These are phyloP conservation scores for Cercophora sp. DNA, from an alignment of 495 filamentous ascomycete genomes.

Conservation along the genomic window DNA sequence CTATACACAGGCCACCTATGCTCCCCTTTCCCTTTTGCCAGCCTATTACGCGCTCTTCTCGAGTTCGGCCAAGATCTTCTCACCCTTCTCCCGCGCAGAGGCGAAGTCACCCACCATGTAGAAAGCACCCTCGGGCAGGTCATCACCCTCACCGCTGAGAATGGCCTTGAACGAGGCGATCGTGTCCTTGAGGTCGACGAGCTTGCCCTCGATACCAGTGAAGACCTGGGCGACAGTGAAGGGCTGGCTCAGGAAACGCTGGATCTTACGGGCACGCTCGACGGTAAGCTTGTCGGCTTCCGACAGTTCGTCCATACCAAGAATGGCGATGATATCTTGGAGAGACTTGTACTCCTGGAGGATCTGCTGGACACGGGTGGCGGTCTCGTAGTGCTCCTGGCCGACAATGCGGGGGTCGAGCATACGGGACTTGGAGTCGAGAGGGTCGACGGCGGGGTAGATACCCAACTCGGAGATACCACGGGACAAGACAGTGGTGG, in stretches of 20 bases:
- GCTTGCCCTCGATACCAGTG: conserved; percentile 96
- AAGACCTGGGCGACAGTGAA: conserved; percentile 99
- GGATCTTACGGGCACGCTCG: conserved; percentile 99
- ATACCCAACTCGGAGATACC: conserved; percentile 99
- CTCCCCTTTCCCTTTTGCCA: conserved; percentile 29
- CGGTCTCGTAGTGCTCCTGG: conserved; percentile 94
- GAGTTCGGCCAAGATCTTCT: conserved; percentile 98
- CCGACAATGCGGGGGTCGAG: conserved; percentile 97
- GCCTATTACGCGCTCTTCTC: conserved; percentile 63
- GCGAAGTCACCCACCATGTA: conserved; percentile 98
- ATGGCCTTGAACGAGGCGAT: conserved; percentile 96
- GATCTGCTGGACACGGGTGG: conserved; percentile 94
- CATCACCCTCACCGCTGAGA: conserved; percentile 90
- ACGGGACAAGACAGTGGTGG: conserved; percentile 99
- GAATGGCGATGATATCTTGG: conserved; percentile 99
- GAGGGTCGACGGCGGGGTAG: conserved; percentile 99
- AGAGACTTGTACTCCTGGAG: conserved; percentile 99
- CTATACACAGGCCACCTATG: conserved; percentile 37
- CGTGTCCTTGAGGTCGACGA: conserved; percentile 98
- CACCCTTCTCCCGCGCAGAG: conserved; percentile 91
- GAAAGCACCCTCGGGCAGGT: conserved; percentile 93
- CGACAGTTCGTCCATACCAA: conserved; percentile 99
- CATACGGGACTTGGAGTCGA: conserved; percentile 99
- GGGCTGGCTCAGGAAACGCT: conserved; percentile 98
- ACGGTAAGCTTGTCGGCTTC: conserved; percentile 99